Conservation (phyloP, 2,329 filamentous ascomycete genomes). For the Arthrobotrys entomopaga region DNA sequence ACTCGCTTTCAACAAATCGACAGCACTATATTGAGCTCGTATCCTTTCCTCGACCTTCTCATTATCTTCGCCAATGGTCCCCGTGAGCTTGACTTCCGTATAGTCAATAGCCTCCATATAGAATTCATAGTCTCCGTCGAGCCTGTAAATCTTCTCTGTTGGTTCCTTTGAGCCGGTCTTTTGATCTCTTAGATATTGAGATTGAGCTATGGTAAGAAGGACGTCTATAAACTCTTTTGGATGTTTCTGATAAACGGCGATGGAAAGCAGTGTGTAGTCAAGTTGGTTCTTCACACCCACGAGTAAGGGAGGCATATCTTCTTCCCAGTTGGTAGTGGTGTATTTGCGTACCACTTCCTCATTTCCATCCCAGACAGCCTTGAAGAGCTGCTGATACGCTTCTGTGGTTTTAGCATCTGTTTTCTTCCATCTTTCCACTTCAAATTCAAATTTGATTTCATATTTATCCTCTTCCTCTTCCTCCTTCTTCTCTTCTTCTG, state of each 20-base stretch:
- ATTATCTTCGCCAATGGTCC: constrained; percentile 58
- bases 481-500: constrained; percentile 51
- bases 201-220: constrained; percentile 75
- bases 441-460: constrained; percentile 39
- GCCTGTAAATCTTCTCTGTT: constrained; percentile 55
- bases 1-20: not conserved
- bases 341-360: constrained; percentile 20
- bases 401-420: constrained; percentile 37
- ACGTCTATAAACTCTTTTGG: constrained; percentile 68
- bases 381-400: constrained; percentile 63
- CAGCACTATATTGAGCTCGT: not conserved
- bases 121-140: constrained; percentile 60
- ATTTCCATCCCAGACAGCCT: constrained; percentile 78
- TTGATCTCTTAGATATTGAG: constrained; percentile 73
- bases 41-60: constrained; percentile 29
- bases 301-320: constrained; percentile 73
- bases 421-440: constrained; percentile 25
- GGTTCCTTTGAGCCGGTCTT: constrained; percentile 64
- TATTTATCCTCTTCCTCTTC: constrained; percentile 15
- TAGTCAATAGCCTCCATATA: constrained; percentile 58
- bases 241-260: constrained; percentile 71
- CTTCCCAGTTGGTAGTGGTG: constrained; percentile 57
- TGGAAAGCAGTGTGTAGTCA: constrained; percentile 70
- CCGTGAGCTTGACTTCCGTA: constrained; percentile 57
- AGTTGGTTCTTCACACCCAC: constrained; percentile 66